A percentile compares a stretch with the other conserved stretches of the same genome.
Conservation (phyloP, 768 basidiomycete genomes). For the Lactarius psammicola region DNA sequence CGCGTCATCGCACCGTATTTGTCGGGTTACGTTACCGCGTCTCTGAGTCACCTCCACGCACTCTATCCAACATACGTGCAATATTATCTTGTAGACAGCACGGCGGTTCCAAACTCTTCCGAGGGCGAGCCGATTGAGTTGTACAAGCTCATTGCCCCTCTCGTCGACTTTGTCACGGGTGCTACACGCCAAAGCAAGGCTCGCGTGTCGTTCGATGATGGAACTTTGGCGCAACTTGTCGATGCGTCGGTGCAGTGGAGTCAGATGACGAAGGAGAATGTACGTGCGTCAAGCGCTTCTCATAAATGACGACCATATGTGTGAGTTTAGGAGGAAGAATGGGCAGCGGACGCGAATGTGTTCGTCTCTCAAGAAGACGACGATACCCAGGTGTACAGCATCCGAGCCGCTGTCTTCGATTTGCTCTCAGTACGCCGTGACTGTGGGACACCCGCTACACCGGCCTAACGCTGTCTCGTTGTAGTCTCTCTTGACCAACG, state of each 20-base stretch:
- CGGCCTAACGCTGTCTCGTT: not conserved
- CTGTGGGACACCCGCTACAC: slow-evolving; percentile 8
- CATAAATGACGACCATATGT: slow-evolving; percentile 11
- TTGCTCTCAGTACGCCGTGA: slow-evolving; percentile 59
- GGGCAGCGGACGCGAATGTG: slow-evolving; percentile 85
- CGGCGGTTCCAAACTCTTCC: slow-evolving; percentile 57
- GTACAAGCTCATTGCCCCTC: slow-evolving; percentile 69
- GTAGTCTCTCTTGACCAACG: slow-evolving; percentile 59
- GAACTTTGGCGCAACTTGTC: slow-evolving; percentile 51
- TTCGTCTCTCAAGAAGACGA: slow-evolving; percentile 97
- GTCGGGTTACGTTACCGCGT: slow-evolving; percentile 53
- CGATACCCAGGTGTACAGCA: slow-evolving; percentile 76
- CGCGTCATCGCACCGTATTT: slow-evolving; percentile 64
- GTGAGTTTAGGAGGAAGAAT: slow-evolving; percentile 73
- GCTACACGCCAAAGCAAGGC: slow-evolving; percentile 63
- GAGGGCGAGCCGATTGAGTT: slow-evolving; percentile 80
- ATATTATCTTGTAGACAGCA: slow-evolving; percentile 58
- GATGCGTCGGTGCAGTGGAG: slow-evolving; percentile 61
- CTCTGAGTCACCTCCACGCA: slow-evolving; percentile 57
- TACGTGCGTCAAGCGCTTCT: slow-evolving; percentile 38
- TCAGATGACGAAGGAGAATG: slow-evolving; percentile 91
- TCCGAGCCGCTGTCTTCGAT: slow-evolving; percentile 83
- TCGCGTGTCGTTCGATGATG: slow-evolving; percentile 57
- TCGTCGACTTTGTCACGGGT: slow-evolving; percentile 77
- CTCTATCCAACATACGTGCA: slow-evolving; percentile 59